Conservation (phyloP, 225 moss, liverwort and hornwort genomes). For the Marchantia paleacea region DNA sequence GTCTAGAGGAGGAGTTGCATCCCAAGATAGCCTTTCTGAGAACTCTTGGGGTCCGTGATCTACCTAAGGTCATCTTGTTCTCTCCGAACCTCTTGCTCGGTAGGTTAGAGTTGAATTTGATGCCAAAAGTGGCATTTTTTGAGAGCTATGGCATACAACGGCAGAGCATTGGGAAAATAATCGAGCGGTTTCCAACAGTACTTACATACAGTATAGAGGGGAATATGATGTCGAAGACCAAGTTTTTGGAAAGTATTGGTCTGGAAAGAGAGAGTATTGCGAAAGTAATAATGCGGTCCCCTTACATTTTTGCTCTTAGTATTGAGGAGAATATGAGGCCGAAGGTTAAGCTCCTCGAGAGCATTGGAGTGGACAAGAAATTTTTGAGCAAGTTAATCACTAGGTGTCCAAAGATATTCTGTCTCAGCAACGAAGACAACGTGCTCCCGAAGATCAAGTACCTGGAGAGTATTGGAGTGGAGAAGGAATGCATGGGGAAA, state of each 20-base stretch:
- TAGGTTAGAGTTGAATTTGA: constrained; percentile 35
- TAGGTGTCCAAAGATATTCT: constrained; percentile 47
- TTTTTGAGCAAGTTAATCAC: constrained; percentile 41
- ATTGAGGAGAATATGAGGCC: constrained; percentile 52
- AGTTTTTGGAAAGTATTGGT: constrained; percentile 41
- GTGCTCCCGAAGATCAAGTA: constrained; percentile 47
- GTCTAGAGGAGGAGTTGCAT: constrained; percentile 38
- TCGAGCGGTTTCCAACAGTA: constrained; percentile 46
- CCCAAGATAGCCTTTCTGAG: constrained; percentile 36
- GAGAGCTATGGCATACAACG: constrained; percentile 46
- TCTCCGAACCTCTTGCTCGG: constrained; percentile 42
- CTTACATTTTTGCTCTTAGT: constrained; percentile 45
- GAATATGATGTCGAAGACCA: constrained; percentile 46
- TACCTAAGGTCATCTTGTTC: constrained; percentile 40
- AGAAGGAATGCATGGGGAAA: constrained; percentile 44
- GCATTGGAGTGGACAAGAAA: constrained; percentile 19
- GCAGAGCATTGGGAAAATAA: constrained; percentile 44
- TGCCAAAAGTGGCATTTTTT: constrained; percentile 52
- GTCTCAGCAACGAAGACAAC: constrained; percentile 49
- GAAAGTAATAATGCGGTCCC: constrained; percentile 45
- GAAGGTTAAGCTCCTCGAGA: constrained; percentile 44
- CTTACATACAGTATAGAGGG: constrained; percentile 45
- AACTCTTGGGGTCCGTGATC: constrained; percentile 36
- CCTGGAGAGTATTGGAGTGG: constrained; percentile 47
- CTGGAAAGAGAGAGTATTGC: constrained; percentile 44